Conservation (phyloP, 805 yeast genomes). For the Nakazawaea holstii region DNA sequence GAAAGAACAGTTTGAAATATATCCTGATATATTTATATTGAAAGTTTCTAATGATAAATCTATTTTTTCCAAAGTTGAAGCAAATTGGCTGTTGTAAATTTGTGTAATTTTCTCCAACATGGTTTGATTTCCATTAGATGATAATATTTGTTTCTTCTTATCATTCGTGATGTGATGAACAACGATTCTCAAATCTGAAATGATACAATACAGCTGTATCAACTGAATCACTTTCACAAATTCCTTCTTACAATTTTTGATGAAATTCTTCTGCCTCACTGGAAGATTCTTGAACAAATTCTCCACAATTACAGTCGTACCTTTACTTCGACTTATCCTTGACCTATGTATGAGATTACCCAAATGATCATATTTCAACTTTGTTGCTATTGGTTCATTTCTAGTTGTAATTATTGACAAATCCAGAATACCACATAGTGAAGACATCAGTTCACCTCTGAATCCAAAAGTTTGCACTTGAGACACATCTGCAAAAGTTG, state of each 20-base stretch:
- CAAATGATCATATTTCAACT: constrained; percentile 43
- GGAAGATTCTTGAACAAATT: constrained; percentile 68
- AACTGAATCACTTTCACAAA: constrained; percentile 60
- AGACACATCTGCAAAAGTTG: constrained; percentile 47
- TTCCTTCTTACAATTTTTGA: constrained; percentile 63
- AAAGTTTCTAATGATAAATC: constrained; percentile 20
- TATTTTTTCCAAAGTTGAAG: constrained; percentile 21
- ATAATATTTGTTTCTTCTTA: constrained; percentile 48
- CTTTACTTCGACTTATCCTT: constrained; percentile 42
- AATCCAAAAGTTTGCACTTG: constrained; percentile 59
- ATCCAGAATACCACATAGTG: constrained; percentile 53
- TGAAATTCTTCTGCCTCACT: constrained; percentile 73
- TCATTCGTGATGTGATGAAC: constrained; percentile 46
- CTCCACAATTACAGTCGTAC: constrained; percentile 60
- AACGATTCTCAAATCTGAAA: constrained; percentile 55
- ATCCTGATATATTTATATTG: constrained; percentile 44
- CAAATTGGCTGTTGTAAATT: constrained; percentile 36
- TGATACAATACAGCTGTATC: constrained; percentile 64
- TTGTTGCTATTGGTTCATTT: constrained; percentile 51
- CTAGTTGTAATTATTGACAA: constrained; percentile 43
- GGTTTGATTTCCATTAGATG: constrained; percentile 47
- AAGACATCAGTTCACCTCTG: constrained; percentile 77
- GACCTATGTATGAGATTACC: constrained; percentile 44
- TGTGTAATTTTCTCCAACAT: constrained; percentile 53
- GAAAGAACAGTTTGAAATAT: constrained; percentile 69